Percentiles rank a stretch among this genome's conserved stretches.
Conservation (phyloP, 2,329 filamentous ascomycete genomes). For the Neobulgaria alba region DNA sequence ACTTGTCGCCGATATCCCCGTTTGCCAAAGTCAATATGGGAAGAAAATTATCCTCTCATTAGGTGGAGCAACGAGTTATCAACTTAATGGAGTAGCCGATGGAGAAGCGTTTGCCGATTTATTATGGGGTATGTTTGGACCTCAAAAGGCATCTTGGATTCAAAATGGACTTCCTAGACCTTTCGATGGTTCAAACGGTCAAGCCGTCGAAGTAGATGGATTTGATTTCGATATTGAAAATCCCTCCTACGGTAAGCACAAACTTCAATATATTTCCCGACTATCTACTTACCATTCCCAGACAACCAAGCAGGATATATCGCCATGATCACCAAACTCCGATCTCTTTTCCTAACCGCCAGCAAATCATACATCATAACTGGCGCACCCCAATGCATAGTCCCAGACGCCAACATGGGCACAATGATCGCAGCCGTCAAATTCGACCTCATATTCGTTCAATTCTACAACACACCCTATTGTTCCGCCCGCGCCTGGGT, state of each 20-base stretch:
- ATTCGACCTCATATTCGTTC: constrained; percentile 21
- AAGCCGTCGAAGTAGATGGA: constrained; percentile 14
- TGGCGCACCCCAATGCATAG: constrained; percentile 18
- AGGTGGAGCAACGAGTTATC: constrained; percentile 29
- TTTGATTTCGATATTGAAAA: constrained; percentile 23
- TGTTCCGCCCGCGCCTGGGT: constrained; percentile 11
- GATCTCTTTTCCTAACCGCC: constrained; percentile 11
- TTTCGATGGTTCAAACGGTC: constrained; percentile 11
- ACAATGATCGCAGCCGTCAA: constrained; percentile 13
- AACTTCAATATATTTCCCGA: not conserved
- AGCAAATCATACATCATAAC: constrained; percentile 16
- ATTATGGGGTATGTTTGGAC: constrained; percentile 33
- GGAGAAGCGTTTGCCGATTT: constrained; percentile 29
- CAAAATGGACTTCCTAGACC: constrained; percentile 14
- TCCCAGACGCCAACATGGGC: constrained; percentile 20
- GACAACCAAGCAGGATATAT: constrained; percentile 15
- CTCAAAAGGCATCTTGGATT: constrained; percentile 25
- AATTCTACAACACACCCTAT: constrained; percentile 20
- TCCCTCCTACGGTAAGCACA: constrained; percentile 6
- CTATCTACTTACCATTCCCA: not conserved
- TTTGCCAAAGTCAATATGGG: constrained; percentile 28
- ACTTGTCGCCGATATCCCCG: constrained; percentile 28
- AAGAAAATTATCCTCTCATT: constrained; percentile 34
- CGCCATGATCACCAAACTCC: constrained; percentile 15
- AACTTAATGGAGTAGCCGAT: constrained; percentile 29